Percentiles rank a stretch among this genome's conserved stretches.
Evolutionary conservation across 1,284 basidiomycete species (phyloP).

Genomic region (Irpex sp.): DNA sequence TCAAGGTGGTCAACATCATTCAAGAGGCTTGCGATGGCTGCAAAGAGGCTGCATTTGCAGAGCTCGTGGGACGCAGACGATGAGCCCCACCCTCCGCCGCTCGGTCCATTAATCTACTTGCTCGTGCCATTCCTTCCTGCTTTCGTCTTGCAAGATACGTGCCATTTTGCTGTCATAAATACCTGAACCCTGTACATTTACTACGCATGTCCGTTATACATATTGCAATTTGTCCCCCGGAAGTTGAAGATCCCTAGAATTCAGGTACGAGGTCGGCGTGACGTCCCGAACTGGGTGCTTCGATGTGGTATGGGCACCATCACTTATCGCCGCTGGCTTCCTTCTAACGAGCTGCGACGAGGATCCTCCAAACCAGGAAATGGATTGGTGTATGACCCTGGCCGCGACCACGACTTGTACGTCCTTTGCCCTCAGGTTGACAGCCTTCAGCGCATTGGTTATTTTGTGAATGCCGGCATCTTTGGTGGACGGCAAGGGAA

Average conservation of each 20-base stretch:
- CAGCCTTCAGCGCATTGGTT: too few relatives aligned
- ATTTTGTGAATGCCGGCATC: too few relatives aligned
- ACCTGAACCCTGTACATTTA: neutral
- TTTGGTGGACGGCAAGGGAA: too few relatives aligned
- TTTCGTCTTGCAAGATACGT: constrained; percentile 5
- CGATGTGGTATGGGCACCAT: neutral
- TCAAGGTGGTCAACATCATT: constrained; percentile 43
- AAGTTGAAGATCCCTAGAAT: neutral
- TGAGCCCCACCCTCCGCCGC: constrained; percentile 7
- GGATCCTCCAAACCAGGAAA: neutral
- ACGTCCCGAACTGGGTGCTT: neutral
- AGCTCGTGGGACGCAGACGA: constrained; percentile 17
- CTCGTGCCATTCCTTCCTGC: neutral
- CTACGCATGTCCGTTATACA: neutral
- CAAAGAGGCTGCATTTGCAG: constrained; percentile 29
- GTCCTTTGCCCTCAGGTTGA: too few relatives aligned
- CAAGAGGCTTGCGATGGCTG: constrained; percentile 48
- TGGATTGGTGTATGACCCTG: neutral
- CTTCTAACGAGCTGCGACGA: neutral
- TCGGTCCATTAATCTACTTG: constrained; percentile 15
- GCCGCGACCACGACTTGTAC: neutral
- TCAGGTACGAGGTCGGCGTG: neutral
- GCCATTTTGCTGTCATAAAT: neutral
- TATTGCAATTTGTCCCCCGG: neutral
- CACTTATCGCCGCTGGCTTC: neutral